Percentiles rank a stretch among this genome's conserved stretches.
Evolutionary conservation across 2,329 filamentous ascomycete genomes (phyloP).

Genomic region (Purpureocillium lavendulum): DNA sequence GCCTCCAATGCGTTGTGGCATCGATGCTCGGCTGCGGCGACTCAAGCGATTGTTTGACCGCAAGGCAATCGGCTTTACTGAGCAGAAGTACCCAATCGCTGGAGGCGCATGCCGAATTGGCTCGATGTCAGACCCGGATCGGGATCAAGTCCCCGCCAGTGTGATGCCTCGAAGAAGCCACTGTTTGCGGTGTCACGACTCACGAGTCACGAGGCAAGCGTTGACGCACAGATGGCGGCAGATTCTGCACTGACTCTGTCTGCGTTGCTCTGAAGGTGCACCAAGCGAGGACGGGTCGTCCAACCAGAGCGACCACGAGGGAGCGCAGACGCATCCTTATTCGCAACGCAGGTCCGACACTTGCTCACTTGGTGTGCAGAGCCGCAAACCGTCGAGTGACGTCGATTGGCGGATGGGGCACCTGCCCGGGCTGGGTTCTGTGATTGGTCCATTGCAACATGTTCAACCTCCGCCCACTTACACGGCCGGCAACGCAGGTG

Average conservation of each 20-base stretch:
- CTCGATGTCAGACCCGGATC: neutral
- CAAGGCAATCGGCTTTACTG: too few species aligned
- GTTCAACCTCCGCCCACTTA: too few species aligned
- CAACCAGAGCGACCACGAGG: conserved; percentile 1
- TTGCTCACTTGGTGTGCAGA: too few species aligned
- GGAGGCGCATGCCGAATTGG: neutral
- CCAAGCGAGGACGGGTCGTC: neutral
- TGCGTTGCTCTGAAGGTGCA: neutral
- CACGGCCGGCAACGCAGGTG: too few species aligned
- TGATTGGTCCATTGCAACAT: conserved; percentile 5
- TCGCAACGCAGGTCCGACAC: neutral
- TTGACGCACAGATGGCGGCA: too few species aligned
- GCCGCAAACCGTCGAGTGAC: neutral
- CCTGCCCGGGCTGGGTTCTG: conserved; percentile 4
- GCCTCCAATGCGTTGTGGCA: too few species aligned
- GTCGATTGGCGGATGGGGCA: conserved; percentile 6
- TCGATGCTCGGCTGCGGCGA: too few species aligned
- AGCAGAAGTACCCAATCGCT: neutral
- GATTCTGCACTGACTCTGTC: too few species aligned
- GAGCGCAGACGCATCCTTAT: neutral
- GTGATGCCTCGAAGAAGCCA: too few species aligned
- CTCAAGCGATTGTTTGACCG: too few species aligned
- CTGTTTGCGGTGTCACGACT: too few species aligned
- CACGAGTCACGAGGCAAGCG: too few species aligned
- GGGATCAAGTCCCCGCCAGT: neutral